Evolutionary conservation across 1,284 basidiomycete genomes (phyloP), one percentile per base, ranked within the genome.

Genomic region (Ceratorhiza oryzae-sativae): DNA sequence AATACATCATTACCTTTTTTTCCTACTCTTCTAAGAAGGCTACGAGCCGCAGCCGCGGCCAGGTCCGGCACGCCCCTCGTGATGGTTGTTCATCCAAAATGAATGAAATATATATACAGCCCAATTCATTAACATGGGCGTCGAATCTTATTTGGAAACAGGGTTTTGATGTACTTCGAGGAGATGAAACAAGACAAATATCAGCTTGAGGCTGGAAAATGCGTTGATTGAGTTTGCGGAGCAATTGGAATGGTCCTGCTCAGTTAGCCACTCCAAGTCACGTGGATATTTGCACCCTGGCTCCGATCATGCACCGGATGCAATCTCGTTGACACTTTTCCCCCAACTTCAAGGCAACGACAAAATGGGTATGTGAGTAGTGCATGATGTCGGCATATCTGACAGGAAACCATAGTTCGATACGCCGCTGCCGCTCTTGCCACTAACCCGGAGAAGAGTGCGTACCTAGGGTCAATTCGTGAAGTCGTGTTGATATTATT

Each of bases 401-500:
- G 3, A 45, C 15, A 45, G 4, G 15, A 27, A 23, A 41, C 42
- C 48, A 62, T 27, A 95, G 94, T 95, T 84, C 93, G 94, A 81
- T 97, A 97, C 88, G 92, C 94, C 79, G 88, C 91, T 78, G 92
- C 90, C 79, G 86, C 91, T 80, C 86, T 90, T 78, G 90, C 91
- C 79, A 85, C 89, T 79, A 95, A 96, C 86, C 93, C 94, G 79
- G 94, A 96, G 88, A 95, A 93, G 87, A 93, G 94, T 95, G 72
- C 75, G 89, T 87, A 53, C 20, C n/a, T 39, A 8, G 5, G 12
- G 12, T 25, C 3, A 23, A 56, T 9, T 56, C 23, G 30, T 34
- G 46, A 51, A 12, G 12, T 48, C 27, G 55, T 25, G 39, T 30
- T 23, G 30, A 51, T 58, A 55, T 30, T n/a, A 48, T n/a, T 20